Evolutionary conservation across 2,329 filamentous ascomycete species (phyloP), one percentile per base, ranked within the genome.

Genomic region (Exophiala dermatitidis): DNA sequence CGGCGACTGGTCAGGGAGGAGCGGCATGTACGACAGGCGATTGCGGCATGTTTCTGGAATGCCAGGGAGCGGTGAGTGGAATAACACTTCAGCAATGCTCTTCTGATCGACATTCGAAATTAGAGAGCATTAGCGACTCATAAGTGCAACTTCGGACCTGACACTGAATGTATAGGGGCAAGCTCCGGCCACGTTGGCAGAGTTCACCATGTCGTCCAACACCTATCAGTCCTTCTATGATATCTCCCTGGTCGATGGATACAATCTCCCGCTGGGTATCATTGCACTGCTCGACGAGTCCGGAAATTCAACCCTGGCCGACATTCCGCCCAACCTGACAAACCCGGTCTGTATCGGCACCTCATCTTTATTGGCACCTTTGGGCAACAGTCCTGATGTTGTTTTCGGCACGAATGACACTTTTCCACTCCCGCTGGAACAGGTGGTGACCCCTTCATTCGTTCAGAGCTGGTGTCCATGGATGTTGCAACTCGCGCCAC

Each of bases 231-330:
- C 83, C 6, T 93, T 88, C 67, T 91, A 90, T 71, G 88, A 93
- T 68, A 87, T 93, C 58, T 90, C 86, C 38, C 76, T 91, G 2
- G 88, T 93, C 26, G 88, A 93, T 65, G 88, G 88, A 46, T 91
- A 91, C 76, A 91, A 91, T 65, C 70, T 91, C 82, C 65, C 66
- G 10, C 49, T 68, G 32, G 66, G 61, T 43, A 69, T 71, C 44
- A 63, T 71, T 10, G 67, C 65, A 3, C 57, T 69, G 12, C 65
- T 62, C 28, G 32, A 62, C 34, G 74, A 77, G 50, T 79, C 82
- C 2, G 75, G 78, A 50, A 83, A 86, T 62, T 76, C 78, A 5
- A 77, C 74, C 1, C 77, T 85, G 5, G 69, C 74, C 47, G 70
- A 74, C 50, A 83, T 90, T 54, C 85, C 86, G 8, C 84, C 85